phyloP scores from a whole-genome alignment of 257 asterid species.

The Ligustrum vulgare region DNA sequence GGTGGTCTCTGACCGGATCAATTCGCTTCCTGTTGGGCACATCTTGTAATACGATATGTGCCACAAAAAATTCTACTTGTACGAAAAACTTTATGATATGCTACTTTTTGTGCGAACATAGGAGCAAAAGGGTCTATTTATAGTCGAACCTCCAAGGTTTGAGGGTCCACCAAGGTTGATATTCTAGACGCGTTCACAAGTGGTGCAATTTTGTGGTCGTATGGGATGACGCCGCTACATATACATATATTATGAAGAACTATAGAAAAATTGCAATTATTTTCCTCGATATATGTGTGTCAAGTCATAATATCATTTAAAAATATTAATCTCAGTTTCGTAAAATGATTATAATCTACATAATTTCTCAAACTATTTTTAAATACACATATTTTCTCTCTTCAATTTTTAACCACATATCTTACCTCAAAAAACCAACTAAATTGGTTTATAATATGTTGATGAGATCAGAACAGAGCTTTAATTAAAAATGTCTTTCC shows the following conservation, averaged over 20 bases:
- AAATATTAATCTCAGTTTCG: too few relatives aligned
- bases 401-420: too few relatives aligned
- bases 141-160: not conserved
- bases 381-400: too few relatives aligned
- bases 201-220: not conserved
- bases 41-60: slow-evolving; percentile 24
- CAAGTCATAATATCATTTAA: too few relatives aligned
- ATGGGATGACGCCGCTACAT: not conserved
- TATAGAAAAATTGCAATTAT: not conserved
- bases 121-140: not conserved
- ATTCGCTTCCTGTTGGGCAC: slow-evolving; percentile 72
- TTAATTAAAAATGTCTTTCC: too few relatives aligned
- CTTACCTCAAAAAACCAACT: too few relatives aligned
- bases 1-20: slow-evolving; percentile 3
- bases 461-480: too few relatives aligned
- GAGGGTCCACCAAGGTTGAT: not conserved
- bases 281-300: too few relatives aligned
- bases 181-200: not conserved
- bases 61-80: not conserved
- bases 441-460: too few relatives aligned
- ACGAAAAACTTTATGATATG: not conserved
- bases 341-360: too few relatives aligned
- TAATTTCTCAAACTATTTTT: too few relatives aligned
- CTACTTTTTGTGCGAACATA: not conserved
- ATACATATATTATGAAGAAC: not conserved